Conservation (phyloP, 2,329 filamentous ascomycete genomes). For the Pyrenophora tritici-repentis region DNA sequence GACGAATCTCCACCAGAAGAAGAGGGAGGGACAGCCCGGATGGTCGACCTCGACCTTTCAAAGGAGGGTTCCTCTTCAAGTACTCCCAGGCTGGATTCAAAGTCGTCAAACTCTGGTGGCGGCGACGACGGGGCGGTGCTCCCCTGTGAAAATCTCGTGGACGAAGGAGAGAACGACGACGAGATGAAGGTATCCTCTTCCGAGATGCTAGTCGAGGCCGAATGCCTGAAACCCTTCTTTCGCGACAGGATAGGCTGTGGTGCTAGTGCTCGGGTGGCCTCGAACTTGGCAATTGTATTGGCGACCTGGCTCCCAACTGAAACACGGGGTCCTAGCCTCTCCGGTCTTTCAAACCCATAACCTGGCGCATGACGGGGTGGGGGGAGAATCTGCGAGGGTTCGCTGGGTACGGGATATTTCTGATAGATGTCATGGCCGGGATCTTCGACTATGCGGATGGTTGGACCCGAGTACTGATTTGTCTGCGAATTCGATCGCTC, state of each 20-base stretch:
- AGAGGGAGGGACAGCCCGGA: constrained; percentile 47
- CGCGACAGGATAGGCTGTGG: constrained; percentile 41
- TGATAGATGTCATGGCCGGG: constrained; percentile 43
- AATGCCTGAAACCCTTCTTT: constrained; percentile 45
- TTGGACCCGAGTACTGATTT: constrained; percentile 46
- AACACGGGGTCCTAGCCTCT: constrained; percentile 46
- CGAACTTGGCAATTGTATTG: constrained; percentile 47
- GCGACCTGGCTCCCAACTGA: constrained; percentile 45
- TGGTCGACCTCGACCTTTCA: constrained; percentile 40
- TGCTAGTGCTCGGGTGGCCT: constrained; percentile 40
- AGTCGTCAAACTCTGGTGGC: constrained; percentile 34
- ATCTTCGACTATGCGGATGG: constrained; percentile 49
- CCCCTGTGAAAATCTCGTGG: constrained; percentile 46
- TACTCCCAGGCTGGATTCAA: constrained; percentile 40
- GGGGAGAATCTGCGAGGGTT: constrained; percentile 47
- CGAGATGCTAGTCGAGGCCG: constrained; percentile 46
- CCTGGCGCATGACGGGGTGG: constrained; percentile 46
- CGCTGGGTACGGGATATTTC: constrained; percentile 48
- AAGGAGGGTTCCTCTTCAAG: constrained; percentile 40
- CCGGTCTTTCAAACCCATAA: constrained; percentile 47
- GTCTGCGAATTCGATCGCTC: constrained; percentile 46
- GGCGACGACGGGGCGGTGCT: constrained; percentile 48
- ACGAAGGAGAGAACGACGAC: constrained; percentile 45
- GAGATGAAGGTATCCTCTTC: constrained; percentile 47
- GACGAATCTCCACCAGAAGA: constrained; percentile 39